Evolutionary conservation across 306 rosid species (phyloP).

Genomic region (Acacia crassicarpa): DNA sequence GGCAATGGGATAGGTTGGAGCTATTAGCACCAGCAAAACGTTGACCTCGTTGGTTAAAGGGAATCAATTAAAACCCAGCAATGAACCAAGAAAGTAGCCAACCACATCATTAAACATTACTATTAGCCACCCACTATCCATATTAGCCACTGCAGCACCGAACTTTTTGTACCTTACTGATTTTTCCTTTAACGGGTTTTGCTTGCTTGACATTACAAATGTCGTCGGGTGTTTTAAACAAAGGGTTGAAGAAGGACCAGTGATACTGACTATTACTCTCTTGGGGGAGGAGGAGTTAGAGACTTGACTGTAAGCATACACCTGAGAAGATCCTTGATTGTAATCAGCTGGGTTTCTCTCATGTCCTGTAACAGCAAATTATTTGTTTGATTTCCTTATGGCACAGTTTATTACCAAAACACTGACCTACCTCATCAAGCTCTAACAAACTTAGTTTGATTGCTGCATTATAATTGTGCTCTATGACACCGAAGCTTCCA

Average conservation of each 20-base stretch:
- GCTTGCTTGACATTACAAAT: constrained; percentile 37
- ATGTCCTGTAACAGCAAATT: too few relatives aligned
- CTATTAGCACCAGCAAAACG: too few relatives aligned
- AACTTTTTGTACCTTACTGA: constrained; percentile 59
- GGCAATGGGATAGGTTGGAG: too few relatives aligned
- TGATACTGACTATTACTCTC: constrained; percentile 19
- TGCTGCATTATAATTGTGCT: constrained; percentile 53
- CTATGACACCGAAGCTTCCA: constrained; percentile 73
- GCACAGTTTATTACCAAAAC: constrained; percentile 12
- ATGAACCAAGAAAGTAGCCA: too few relatives aligned
- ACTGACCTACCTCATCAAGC: constrained; percentile 50
- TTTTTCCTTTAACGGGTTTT: constrained; percentile 53
- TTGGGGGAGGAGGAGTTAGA: constrained; percentile 37
- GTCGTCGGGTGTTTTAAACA: constrained; percentile 34
- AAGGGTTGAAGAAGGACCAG: constrained; percentile 30
- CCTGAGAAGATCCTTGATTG: not conserved
- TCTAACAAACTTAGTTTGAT: constrained; percentile 58
- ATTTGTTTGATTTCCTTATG: too few relatives aligned
- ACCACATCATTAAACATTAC: too few relatives aligned
- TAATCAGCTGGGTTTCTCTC: too few relatives aligned
- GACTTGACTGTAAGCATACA: constrained; percentile 81
- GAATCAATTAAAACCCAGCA: too few relatives aligned
- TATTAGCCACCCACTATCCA: constrained; percentile 83
- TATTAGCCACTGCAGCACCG: constrained; percentile 50
- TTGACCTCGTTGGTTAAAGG: too few relatives aligned